Conservation (phyloP, 768 basidiomycete species). For the Agaricus bisporus region DNA sequence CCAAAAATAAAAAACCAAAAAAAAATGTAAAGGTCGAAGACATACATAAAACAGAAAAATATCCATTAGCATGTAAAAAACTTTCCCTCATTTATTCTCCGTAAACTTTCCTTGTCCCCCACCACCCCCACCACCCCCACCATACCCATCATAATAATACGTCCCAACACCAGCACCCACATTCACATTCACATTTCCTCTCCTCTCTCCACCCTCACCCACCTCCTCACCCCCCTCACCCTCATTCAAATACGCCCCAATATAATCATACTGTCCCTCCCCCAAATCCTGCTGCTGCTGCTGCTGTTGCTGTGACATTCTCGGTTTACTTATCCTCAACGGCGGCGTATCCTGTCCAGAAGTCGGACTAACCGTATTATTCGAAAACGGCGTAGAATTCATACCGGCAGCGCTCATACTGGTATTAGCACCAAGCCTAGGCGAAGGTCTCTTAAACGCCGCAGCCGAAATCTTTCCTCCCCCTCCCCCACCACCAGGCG, state of each 20-base stretch:
- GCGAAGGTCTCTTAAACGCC: constrained; percentile 57
- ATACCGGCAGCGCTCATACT: constrained; percentile 14
- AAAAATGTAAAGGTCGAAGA: no score
- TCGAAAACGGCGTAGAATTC: constrained; percentile 9
- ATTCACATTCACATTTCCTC: neutral
- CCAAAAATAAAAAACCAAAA: no score
- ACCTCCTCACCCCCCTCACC: constrained; percentile 16
- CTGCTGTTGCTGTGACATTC: neutral
- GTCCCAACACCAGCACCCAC: constrained; percentile 15
- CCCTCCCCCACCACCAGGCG: constrained; percentile 20
- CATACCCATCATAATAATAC: neutral
- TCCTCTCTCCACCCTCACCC: neutral
- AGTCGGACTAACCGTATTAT: neutral
- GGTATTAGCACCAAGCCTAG: constrained; percentile 15
- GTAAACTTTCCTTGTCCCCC: constrained; percentile 6
- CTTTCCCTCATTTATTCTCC: neutral
- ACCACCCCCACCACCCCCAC: neutral
- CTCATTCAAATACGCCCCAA: constrained; percentile 43
- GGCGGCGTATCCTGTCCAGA: constrained; percentile 4
- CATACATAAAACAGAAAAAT: no score
- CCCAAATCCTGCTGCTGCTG: constrained; percentile 21
- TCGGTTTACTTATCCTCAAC: constrained; percentile 3
- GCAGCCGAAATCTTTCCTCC: constrained; percentile 68
- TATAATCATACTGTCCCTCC: constrained; percentile 52
- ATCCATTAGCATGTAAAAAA: no score